Evolutionary conservation across 2,329 filamentous ascomycete species (phyloP).

Genomic region (Aspergillaceae sp.): DNA sequence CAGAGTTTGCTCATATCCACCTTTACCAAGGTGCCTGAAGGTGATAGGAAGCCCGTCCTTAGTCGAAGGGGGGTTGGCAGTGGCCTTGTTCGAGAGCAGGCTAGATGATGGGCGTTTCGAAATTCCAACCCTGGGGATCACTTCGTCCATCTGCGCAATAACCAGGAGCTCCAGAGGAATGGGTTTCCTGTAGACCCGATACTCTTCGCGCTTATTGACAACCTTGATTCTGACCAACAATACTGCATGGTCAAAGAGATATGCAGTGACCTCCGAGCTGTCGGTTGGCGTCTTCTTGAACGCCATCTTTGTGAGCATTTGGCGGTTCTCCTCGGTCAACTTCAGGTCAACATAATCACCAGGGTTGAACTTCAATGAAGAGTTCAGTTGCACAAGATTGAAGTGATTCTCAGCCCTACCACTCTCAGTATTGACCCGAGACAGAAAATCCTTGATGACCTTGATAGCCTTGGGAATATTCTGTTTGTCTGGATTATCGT

Average conservation of each 20-base stretch:
- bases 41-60: slow-evolving; percentile 88
- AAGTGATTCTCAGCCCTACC: slow-evolving; percentile 97
- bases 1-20: slow-evolving; percentile 84
- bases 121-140: slow-evolving; percentile 70
- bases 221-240: slow-evolving; percentile 84
- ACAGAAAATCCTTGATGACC: slow-evolving; percentile 78
- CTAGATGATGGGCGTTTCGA: slow-evolving; percentile 84
- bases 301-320: slow-evolving; percentile 86
- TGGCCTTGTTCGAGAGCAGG: slow-evolving; percentile 56
- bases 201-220: slow-evolving; percentile 85
- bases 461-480: slow-evolving; percentile 85
- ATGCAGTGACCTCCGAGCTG: slow-evolving; percentile 81
- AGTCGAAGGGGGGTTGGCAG: slow-evolving; percentile 40
- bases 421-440: slow-evolving; percentile 84
- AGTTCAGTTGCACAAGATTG: slow-evolving; percentile 84
- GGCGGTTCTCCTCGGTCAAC: slow-evolving; percentile 83
- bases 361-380: slow-evolving; percentile 81
- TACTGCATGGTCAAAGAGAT: slow-evolving; percentile 92
- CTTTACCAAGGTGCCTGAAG: slow-evolving; percentile 90
- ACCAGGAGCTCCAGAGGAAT: slow-evolving; percentile 89
- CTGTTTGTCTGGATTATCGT: slow-evolving; percentile 79
- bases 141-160: slow-evolving; percentile 94
- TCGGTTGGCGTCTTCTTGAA: slow-evolving; percentile 90
- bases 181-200: slow-evolving; percentile 89
- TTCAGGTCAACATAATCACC: slow-evolving; percentile 90